Base-by-base conservation (phyloP, 441 rosid species). In the Euphorbia schlechtendalii region DNA sequence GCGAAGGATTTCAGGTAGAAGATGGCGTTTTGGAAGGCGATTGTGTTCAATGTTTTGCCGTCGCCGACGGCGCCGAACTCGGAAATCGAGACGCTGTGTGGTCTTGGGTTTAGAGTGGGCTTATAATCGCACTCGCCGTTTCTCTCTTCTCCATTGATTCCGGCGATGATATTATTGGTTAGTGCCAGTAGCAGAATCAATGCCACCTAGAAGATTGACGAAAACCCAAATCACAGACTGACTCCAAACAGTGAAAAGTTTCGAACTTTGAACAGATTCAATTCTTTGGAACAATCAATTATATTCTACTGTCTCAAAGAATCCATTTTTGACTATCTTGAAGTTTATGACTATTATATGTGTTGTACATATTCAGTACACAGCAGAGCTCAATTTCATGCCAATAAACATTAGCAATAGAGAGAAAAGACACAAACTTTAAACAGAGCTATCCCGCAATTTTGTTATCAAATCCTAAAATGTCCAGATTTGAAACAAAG, bases 51-150 rank as follows among this genome's bases (percentile, higher is more conserved):
- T 5, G 84, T 73, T 76, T 86, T 93, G 25, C 98, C 98, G 21
- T 93, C 96, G 56, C 95, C 98, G 12, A 90, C 91, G 17, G 97
- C 98, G 51, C 98, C 98, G 65, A 93, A 93, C 77, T 93, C 98
- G 34, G 76, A 76, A 21, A 93, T 93, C 0, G 98, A 93, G 57
- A 93, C 98, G 52, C 96, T 90, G 51, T 90, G 98, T 0, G 98
- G 98, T 74, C 98, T 84, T 0, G 95, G 88, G 56, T 82, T 75
- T 67, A 88, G 75, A 61, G 69, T 76, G 38, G 81, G 73, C 68
- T 62, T 79, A 59, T 64, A 34, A 54, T 80, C 84, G 64, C 98
- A 93, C 6, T 71, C 65, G 10, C 77, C 82, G 55, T 73, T 69
- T 45, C 75, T 75, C 61, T 73, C 80, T 71, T 76, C 88, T 57